phyloP scores from a whole-genome alignment of 352 stramenopile genomes.

The Pythium pyrilobum region DNA sequence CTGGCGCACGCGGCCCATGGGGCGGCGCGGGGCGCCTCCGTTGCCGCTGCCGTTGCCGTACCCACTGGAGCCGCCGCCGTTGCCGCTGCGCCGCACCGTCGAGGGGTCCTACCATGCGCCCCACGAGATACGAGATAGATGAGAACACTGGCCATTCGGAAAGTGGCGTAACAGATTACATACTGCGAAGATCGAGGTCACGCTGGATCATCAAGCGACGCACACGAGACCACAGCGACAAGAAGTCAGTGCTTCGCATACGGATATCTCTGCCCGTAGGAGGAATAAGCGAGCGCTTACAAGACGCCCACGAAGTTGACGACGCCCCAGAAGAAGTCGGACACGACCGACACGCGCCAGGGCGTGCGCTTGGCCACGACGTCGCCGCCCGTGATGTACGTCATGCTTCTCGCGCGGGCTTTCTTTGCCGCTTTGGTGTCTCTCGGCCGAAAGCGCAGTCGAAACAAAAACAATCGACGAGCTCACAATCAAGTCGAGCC shows the following conservation, averaged over 20 bases:
- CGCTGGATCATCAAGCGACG: constrained; percentile 17
- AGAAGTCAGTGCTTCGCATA: neutral
- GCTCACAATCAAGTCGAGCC: too few relatives aligned
- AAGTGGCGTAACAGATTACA: neutral
- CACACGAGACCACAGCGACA: neutral
- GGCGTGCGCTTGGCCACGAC: constrained; percentile 62
- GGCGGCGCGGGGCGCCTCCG: constrained; percentile 30
- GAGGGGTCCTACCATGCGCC: constrained; percentile 32
- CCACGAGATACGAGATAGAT: neutral
- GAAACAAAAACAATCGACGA: too few relatives aligned
- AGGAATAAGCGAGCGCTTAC: constrained; percentile 27
- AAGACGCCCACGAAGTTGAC: constrained; percentile 76
- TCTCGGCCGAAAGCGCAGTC: neutral
- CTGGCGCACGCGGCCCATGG: constrained; percentile 54
- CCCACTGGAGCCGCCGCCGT: neutral
- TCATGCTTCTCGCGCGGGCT: constrained; percentile 35
- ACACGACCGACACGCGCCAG: constrained; percentile 65
- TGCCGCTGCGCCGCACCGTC: constrained; percentile 19
- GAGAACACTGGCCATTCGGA: neutral
- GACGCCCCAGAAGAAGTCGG: constrained; percentile 64
- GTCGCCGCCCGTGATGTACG: constrained; percentile 54
- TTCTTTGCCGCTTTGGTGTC: neutral
- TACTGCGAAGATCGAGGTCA: constrained; percentile 63
- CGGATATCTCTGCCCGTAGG: neutral
- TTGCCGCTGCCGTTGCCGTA: constrained; percentile 9